These are phyloP conservation scores for Vitis vinifera DNA, from an alignment of 164 flowering plant species.

Conservation along the genomic window DNA sequence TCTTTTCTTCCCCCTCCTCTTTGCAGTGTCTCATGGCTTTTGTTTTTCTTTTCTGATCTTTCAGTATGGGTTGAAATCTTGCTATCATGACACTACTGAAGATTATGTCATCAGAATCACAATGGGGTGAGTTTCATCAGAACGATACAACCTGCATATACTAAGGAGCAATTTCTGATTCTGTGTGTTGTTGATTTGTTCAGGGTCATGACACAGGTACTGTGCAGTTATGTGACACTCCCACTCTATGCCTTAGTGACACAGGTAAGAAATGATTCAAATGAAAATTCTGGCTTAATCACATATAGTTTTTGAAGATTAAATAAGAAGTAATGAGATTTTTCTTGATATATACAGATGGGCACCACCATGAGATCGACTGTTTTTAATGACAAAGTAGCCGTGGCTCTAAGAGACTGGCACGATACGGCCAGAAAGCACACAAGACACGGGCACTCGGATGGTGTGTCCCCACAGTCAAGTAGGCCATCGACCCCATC, in stretches of 20 bases:
- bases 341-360: constrained; percentile 19
- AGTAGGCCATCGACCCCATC: constrained; percentile 19
- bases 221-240: constrained; percentile 61
- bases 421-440: constrained; percentile 21
- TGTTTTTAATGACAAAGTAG: constrained; percentile 26
- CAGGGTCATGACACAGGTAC: constrained; percentile 51
- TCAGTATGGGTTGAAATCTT: constrained; percentile 37
- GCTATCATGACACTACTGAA: constrained; percentile 37
- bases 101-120: constrained; percentile 43
- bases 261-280: constrained; percentile 31
- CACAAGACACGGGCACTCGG: constrained; percentile 6
- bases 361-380: constrained; percentile 25
- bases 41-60: constrained; percentile 3
- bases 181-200: neutral
- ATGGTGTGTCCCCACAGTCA: constrained; percentile 10
- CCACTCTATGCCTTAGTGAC: constrained; percentile 67
- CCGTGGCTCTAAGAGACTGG: constrained; percentile 20
- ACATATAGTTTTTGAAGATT: too few relatives aligned
- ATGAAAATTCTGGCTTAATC: neutral
- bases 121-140: constrained; percentile 40
- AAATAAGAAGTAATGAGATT: too few relatives aligned
- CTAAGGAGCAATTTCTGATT: neutral
- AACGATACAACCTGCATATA: neutral
- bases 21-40: neutral
- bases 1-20: neutral